Percentiles rank a stretch among this genome's conserved stretches.
These are phyloP conservation scores for Aleurites moluccanus DNA, from an alignment of 441 rosid species.

Conservation along the genomic window DNA sequence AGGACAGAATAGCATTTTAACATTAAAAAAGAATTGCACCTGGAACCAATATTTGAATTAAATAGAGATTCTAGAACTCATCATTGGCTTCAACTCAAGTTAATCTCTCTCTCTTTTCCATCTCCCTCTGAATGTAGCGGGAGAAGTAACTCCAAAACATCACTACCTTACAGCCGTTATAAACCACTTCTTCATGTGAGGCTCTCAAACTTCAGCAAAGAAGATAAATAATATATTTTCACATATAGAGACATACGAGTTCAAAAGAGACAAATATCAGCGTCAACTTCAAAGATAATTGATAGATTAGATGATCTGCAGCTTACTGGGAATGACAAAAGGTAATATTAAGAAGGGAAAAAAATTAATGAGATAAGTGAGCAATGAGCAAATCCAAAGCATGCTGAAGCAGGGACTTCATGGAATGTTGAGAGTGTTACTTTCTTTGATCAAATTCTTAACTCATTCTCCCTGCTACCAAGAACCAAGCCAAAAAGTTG, in stretches of 20 bases:
- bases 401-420: neutral
- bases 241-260: neutral
- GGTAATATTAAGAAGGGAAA: neutral
- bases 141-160: neutral
- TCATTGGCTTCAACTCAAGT: neutral
- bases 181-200: neutral
- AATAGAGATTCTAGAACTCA: neutral
- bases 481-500: neutral
- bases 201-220: neutral
- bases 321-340: neutral
- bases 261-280: neutral
- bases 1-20: neutral
- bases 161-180: neutral
- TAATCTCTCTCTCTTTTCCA: neutral
- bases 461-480: neutral
- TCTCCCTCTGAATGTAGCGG: neutral
- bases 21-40: neutral
- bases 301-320: neutral
- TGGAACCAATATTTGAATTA: neutral
- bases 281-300: neutral
- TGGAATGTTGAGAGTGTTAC: neutral
- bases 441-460: neutral
- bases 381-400: neutral
- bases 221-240: neutral
- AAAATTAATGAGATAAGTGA: neutral